phyloP scores from a whole-genome alignment of 2,329 filamentous ascomycete species.

The Fusarium sp. region DNA sequence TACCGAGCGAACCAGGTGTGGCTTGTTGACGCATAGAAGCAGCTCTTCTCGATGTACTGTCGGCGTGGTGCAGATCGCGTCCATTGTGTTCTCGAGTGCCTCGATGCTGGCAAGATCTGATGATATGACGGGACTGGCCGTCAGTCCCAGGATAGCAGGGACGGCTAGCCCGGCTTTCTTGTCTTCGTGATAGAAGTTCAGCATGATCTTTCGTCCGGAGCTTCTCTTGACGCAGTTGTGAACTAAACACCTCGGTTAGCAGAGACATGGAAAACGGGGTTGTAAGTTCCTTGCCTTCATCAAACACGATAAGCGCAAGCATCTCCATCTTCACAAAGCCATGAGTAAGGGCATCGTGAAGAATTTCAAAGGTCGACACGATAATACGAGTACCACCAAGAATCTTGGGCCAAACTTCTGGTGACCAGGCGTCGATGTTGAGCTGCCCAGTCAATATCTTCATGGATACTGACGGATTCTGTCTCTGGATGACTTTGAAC shows the following conservation, averaged over 20 bases:
- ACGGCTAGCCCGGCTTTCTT: slow-evolving; percentile 53
- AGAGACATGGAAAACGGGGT: background rate
- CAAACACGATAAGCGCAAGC: slow-evolving; percentile 80
- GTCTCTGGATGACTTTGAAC: slow-evolving; percentile 66
- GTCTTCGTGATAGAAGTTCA: slow-evolving; percentile 72
- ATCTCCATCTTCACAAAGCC: slow-evolving; percentile 75
- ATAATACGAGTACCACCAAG: slow-evolving; percentile 76
- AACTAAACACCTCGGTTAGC: slow-evolving; percentile 59
- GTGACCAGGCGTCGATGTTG: slow-evolving; percentile 79
- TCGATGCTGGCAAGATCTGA: slow-evolving; percentile 67
- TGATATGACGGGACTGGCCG: slow-evolving; percentile 80
- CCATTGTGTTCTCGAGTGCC: slow-evolving; percentile 75
- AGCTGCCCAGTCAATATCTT: slow-evolving; percentile 76
- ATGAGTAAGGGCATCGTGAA: slow-evolving; percentile 80
- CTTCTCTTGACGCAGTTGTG: slow-evolving; percentile 78
- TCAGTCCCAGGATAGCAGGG: slow-evolving; percentile 82
- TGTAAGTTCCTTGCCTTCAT: slow-evolving; percentile 73
- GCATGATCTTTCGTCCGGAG: slow-evolving; percentile 79
- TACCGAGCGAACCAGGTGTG: slow-evolving; percentile 59
- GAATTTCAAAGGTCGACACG: slow-evolving; percentile 80
- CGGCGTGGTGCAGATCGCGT: slow-evolving; percentile 77
- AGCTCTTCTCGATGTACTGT: slow-evolving; percentile 77
- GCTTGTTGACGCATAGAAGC: slow-evolving; percentile 75
- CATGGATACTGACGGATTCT: slow-evolving; percentile 70
- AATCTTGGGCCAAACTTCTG: slow-evolving; percentile 74